phyloP scores from a whole-genome alignment of 768 basidiomycete species.

The Lactifluus subvellereus region DNA sequence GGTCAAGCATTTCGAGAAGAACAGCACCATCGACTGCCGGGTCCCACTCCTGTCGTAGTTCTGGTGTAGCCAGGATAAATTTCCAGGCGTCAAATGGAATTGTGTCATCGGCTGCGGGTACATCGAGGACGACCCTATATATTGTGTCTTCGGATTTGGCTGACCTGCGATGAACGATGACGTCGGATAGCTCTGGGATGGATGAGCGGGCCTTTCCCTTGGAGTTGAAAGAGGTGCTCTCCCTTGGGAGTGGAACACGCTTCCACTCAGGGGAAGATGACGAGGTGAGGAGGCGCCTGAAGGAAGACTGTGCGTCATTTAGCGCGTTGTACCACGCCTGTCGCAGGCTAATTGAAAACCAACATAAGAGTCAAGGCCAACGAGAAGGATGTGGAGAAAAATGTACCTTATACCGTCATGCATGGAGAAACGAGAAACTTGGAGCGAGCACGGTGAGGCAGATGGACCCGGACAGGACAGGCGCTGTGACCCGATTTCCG shows the following conservation, averaged over 20 bases:
- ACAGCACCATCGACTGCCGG: slow-evolving; percentile 84
- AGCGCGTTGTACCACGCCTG: slow-evolving; percentile 80
- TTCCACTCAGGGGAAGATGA: slow-evolving; percentile 74
- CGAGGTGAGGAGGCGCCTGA: slow-evolving; percentile 71
- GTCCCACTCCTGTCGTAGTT: slow-evolving; percentile 89
- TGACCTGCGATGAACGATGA: slow-evolving; percentile 69
- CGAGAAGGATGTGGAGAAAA: slow-evolving; percentile 27
- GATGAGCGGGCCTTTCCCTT: slow-evolving; percentile 59
- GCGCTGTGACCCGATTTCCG: not conserved
- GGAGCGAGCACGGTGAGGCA: not conserved
- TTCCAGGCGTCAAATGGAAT: slow-evolving; percentile 73
- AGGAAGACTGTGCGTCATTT: slow-evolving; percentile 66
- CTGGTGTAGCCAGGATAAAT: slow-evolving; percentile 76
- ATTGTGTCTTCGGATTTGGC: slow-evolving; percentile 68
- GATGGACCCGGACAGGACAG: not conserved
- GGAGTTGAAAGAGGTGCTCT: slow-evolving; percentile 37
- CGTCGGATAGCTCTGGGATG: slow-evolving; percentile 60
- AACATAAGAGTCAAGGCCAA: not conserved
- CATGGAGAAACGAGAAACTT: slow-evolving; percentile 1
- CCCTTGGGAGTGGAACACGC: slow-evolving; percentile 50
- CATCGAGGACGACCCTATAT: slow-evolving; percentile 77
- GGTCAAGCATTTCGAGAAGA: slow-evolving; percentile 81
- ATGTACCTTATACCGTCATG: slow-evolving; percentile 51
- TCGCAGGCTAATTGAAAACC: slow-evolving; percentile 49
- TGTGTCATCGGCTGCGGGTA: slow-evolving; percentile 50